Conservation (phyloP, 2,329 filamentous ascomycete species). For the Cercospora berteroae region DNA sequence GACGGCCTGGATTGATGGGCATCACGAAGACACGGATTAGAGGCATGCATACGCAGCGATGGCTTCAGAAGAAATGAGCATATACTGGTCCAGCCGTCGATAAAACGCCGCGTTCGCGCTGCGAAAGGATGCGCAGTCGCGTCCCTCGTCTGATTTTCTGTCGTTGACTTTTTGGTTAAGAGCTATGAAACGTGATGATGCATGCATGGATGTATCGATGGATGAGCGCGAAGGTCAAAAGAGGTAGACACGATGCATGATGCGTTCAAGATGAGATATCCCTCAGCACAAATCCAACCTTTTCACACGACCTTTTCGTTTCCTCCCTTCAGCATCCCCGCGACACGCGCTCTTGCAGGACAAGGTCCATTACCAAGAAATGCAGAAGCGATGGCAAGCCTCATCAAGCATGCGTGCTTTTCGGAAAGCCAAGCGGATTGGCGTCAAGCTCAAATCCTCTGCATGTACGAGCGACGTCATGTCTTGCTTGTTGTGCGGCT, state of each 20-base stretch:
- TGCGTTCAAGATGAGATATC: neutral
- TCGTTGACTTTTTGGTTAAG: neutral
- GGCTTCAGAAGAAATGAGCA: neutral
- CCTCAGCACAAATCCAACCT: neutral
- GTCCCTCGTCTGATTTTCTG: neutral
- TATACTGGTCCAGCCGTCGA: neutral
- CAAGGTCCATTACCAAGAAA: neutral
- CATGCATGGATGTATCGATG: neutral
- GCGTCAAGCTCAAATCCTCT: conserved; percentile 4
- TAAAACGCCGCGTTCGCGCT: neutral
- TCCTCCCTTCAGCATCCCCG: neutral
- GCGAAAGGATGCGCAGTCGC: neutral
- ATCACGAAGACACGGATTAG: neutral
- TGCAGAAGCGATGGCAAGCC: neutral
- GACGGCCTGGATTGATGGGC: neutral
- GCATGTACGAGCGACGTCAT: conserved; percentile 6
- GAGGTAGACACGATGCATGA: neutral
- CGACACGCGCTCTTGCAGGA: neutral
- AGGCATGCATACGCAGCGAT: neutral
- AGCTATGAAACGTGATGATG: neutral
- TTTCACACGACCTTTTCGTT: neutral
- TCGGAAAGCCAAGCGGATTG: conserved; percentile 7
- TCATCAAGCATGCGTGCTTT: conserved; percentile 7
- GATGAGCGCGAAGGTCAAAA: neutral
- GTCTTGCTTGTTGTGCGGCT: neutral